Percentiles rank a stretch among this genome's conserved stretches.
These are phyloP conservation scores for Saccharomyces hybrid DNA, from an alignment of 1,139 yeast genomes.

Conservation along the genomic window DNA sequence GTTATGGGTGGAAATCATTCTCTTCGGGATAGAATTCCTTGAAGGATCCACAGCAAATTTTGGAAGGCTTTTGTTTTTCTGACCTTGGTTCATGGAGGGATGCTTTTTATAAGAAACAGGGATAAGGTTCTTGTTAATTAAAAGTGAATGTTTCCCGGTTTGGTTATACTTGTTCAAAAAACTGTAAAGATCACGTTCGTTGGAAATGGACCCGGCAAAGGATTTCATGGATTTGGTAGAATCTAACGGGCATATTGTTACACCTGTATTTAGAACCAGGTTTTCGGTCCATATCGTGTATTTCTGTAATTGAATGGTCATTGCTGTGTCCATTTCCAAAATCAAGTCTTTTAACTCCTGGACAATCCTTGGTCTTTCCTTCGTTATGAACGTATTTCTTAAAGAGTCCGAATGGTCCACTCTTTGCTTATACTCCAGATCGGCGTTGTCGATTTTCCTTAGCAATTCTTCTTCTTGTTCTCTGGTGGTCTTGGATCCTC, in stretches of 20 bases:
- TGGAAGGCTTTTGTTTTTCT: constrained; percentile 13
- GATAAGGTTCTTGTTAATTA: constrained; percentile 34
- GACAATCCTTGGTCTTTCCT: constrained; percentile 71
- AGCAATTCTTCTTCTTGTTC: constrained; percentile 91
- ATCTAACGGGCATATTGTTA: constrained; percentile 65
- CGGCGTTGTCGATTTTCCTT: constrained; percentile 74
- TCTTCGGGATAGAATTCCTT: constrained; percentile 28
- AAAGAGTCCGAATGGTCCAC: constrained; percentile 65
- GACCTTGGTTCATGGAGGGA: constrained; percentile 45
- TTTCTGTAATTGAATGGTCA: constrained; percentile 80
- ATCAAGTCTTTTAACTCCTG: constrained; percentile 68
- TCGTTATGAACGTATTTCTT: constrained; percentile 63
- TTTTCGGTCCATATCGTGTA: constrained; percentile 85
- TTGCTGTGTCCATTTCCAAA: constrained; percentile 79
- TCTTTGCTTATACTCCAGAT: constrained; percentile 72
- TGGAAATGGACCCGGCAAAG: constrained; percentile 68
- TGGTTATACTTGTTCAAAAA: constrained; percentile 48
- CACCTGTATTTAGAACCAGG: constrained; percentile 74
- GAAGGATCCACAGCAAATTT: constrained; percentile 26
- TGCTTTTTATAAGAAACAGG: constrained; percentile 77
- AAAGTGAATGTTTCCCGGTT: constrained; percentile 31
- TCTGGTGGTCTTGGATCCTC: constrained; percentile 66
- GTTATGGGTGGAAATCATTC: constrained; percentile 28
- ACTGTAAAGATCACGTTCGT: constrained; percentile 71
- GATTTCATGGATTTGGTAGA: constrained; percentile 58